Evolutionary conservation across 192 early-diverging fungal species (phyloP), one percentile per base, ranked within the genome.

Genomic region (Backusella luteola): DNA sequence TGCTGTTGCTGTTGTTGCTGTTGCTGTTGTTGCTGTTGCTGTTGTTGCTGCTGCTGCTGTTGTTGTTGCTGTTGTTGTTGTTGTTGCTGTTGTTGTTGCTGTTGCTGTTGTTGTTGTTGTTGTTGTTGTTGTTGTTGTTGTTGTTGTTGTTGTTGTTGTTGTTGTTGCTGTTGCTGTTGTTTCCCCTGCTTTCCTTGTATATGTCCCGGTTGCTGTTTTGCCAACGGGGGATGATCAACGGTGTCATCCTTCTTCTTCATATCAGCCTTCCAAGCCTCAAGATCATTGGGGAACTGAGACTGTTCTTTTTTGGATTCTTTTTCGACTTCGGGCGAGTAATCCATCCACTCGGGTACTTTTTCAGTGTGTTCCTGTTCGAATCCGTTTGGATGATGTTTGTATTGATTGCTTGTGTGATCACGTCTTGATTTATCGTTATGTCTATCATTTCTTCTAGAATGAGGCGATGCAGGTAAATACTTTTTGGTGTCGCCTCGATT

Each of bases 331-430:
- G 88, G 88, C 19, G 84, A 87, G 59, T 90, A 88, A 76, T 86
- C 87, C 89, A 90, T 84, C 89, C 89, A 90, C 71, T 90, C 87
- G 42, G 89, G 89, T 2, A 85, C 66, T 69, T 41, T 52, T 63
- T 73, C 75, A 19, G 29, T 26, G 53, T 66, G 46, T 14, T 69
- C 36, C 17, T 74, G 67, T 26, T 68, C 52, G 32, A 70, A 67
- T 19, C 35, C 15, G 39, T 67, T 67, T 14, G 4, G 34, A 34
- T 26, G 14, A 15, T 41, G 11, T 35, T 77, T 44, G 36, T 59
- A 32, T 42, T 52, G 35, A 17, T 49, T 71, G 15, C 21, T 46
- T 29, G 66, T 67, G 35, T 69, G 36, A 0, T 69, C 38, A 41
- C 38, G 68, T 12, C 21, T 69, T 21, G 68, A 41, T 26, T 38